Evolutionary conservation across 495 filamentous ascomycete genomes (phyloP).

Genomic region (Neurospora tetraspora): DNA sequence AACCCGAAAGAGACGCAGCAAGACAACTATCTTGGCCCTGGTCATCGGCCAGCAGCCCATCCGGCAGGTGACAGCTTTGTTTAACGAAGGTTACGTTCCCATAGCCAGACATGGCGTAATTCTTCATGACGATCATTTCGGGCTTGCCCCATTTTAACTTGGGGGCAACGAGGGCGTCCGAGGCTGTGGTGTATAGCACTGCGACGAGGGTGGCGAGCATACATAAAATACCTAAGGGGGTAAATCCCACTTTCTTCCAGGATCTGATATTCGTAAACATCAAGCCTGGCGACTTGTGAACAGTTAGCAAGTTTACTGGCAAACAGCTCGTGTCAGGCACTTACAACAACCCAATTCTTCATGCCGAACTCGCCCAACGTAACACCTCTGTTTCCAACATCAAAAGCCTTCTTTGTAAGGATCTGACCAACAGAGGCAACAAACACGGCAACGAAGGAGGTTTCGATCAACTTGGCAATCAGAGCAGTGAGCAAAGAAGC

Average conservation of each 20-base stretch:
- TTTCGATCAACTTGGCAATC: constrained; percentile 64
- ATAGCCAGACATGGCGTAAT: constrained; percentile 47
- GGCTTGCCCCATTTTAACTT: constrained; percentile 45
- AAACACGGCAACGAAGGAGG: constrained; percentile 68
- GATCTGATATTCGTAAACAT: constrained; percentile 57
- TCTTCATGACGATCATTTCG: constrained; percentile 35
- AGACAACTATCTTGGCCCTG: constrained; percentile 46
- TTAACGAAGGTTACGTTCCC: constrained; percentile 46
- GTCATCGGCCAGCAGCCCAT: constrained; percentile 29
- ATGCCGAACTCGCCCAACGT: constrained; percentile 64
- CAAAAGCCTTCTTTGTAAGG: constrained; percentile 52
- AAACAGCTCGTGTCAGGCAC: constrained; percentile 1
- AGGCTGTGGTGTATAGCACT: constrained; percentile 65
- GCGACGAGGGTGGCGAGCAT: constrained; percentile 50
- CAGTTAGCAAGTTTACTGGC: background rate
- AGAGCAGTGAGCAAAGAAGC: constrained; percentile 53
- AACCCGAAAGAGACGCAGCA: constrained; percentile 51
- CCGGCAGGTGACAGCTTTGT: constrained; percentile 48
- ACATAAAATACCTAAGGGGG: constrained; percentile 47
- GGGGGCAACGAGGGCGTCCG: constrained; percentile 60
- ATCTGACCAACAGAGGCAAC: constrained; percentile 66
- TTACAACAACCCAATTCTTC: constrained; percentile 41
- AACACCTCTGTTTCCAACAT: constrained; percentile 45
- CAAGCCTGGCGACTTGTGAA: constrained; percentile 37
- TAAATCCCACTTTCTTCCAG: constrained; percentile 49